phyloP scores from a whole-genome alignment of 805 yeast species.

The Starmera dryadoides region DNA sequence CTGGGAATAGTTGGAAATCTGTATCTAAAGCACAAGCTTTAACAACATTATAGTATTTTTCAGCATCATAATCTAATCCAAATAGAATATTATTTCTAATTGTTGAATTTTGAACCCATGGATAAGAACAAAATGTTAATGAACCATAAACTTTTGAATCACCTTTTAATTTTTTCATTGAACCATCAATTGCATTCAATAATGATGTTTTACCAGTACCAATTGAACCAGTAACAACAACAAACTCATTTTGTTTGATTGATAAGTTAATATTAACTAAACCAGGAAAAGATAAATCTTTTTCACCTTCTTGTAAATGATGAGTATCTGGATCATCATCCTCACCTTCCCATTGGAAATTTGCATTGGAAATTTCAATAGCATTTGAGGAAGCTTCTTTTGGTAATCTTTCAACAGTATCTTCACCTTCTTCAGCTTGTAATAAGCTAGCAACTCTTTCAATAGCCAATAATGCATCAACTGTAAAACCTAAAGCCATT shows the following conservation, averaged over 20 bases:
- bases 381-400: conserved; percentile 37
- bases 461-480: conserved; percentile 56
- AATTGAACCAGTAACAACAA: conserved; percentile 71
- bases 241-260: conserved; percentile 58
- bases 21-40: conserved; percentile 59
- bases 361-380: conserved; percentile 35
- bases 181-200: conserved; percentile 63
- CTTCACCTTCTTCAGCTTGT: conserved; percentile 31
- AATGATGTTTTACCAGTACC: conserved; percentile 81
- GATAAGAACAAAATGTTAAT: conserved; percentile 51
- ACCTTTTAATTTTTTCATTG: conserved; percentile 55
- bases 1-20: conserved; percentile 62
- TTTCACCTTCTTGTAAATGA: conserved; percentile 4
- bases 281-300: conserved; percentile 28
- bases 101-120: conserved; percentile 83
- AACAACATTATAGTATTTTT: conserved; percentile 46
- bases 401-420: conserved; percentile 16
- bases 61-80: conserved; percentile 47
- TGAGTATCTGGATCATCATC: conserved; percentile 9
- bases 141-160: conserved; percentile 43
- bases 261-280: conserved; percentile 43
- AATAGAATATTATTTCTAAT: conserved; percentile 68
- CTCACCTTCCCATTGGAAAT: conserved; percentile 48
- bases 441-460: conserved; percentile 41
- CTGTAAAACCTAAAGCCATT: conserved; percentile 49